phyloP scores from a whole-genome alignment of 2,329 filamentous ascomycete genomes.

The Lecanosticta acicola region DNA sequence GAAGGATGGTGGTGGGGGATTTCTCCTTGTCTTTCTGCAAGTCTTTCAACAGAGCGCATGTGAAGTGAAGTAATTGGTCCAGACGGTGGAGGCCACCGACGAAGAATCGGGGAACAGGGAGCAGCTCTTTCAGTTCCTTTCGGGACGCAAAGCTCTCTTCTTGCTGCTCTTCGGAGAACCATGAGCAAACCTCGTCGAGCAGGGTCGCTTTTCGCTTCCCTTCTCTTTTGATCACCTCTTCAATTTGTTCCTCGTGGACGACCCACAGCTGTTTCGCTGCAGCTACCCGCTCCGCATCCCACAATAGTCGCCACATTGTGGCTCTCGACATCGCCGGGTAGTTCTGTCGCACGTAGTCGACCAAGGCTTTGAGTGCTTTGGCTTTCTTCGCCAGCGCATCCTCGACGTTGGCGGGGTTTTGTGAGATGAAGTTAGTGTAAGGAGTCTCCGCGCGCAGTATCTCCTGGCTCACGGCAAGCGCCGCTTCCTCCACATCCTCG shows the following conservation, averaged over 20 bases:
- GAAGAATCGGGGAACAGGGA: slow-evolving; percentile 82
- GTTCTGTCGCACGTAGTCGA: slow-evolving; percentile 62
- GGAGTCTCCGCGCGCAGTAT: slow-evolving; percentile 72
- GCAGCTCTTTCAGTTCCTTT: slow-evolving; percentile 62
- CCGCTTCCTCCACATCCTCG: slow-evolving; percentile 69
- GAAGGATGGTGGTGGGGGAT: slow-evolving; percentile 41
- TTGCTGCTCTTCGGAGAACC: slow-evolving; percentile 72
- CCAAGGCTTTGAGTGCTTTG: slow-evolving; percentile 68
- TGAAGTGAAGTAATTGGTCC: slow-evolving; percentile 22
- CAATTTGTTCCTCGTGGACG: slow-evolving; percentile 64
- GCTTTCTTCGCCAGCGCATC: slow-evolving; percentile 71
- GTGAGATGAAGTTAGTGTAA: slow-evolving; percentile 67
- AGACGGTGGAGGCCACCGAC: slow-evolving; percentile 39
- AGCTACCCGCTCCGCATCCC: slow-evolving; percentile 83
- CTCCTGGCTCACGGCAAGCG: slow-evolving; percentile 70
- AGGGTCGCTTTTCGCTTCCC: slow-evolving; percentile 62
- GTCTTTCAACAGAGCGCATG: slow-evolving; percentile 17
- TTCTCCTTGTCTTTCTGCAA: slow-evolving; percentile 16
- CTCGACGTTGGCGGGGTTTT: slow-evolving; percentile 65
- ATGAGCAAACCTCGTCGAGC: slow-evolving; percentile 67
- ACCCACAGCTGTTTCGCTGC: slow-evolving; percentile 77
- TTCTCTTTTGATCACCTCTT: slow-evolving; percentile 34
- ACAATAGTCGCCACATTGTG: slow-evolving; percentile 75
- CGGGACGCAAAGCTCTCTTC: slow-evolving; percentile 66
- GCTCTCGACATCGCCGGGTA: slow-evolving; percentile 59